Conservation (phyloP, 139 green algal species). For the Tetraselmis chui region DNA sequence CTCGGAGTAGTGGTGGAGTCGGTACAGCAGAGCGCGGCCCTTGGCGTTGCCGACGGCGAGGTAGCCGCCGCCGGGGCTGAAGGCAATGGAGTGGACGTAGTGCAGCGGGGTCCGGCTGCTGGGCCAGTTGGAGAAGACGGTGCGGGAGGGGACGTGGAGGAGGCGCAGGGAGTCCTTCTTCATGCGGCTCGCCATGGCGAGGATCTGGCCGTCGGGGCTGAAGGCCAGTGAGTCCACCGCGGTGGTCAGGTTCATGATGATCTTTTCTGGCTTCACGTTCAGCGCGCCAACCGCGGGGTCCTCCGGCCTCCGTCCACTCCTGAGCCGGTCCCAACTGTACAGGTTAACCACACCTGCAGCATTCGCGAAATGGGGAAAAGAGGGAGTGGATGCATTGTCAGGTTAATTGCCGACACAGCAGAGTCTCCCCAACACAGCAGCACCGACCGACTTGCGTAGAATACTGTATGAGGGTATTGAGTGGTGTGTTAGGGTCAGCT, state of each 20-base stretch:
- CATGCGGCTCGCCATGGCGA: constrained; percentile 73
- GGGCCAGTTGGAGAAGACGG: constrained; percentile 91
- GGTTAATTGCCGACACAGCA: too few relatives aligned
- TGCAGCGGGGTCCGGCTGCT: constrained; percentile 72
- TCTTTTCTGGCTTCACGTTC: not conserved
- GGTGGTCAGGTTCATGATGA: constrained; percentile 84
- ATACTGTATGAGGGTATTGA: too few relatives aligned
- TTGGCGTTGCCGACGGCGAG: constrained; percentile 84
- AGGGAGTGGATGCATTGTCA: too few relatives aligned
- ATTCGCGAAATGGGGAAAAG: too few relatives aligned
- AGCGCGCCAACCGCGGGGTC: not conserved
- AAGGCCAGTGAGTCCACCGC: constrained; percentile 74
- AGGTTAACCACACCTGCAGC: constrained; percentile 83
- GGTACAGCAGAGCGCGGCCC: constrained; percentile 80
- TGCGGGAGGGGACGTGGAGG: constrained; percentile 74
- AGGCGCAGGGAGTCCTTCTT: constrained; percentile 81
- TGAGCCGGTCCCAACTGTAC: constrained; percentile 36
- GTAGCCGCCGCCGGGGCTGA: constrained; percentile 77
- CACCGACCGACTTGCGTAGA: too few relatives aligned
- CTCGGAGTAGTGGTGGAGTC: constrained; percentile 75
- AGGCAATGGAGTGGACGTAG: constrained; percentile 77
- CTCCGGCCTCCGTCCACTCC: not conserved
- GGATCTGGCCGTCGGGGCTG: constrained; percentile 66
- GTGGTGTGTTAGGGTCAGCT: too few relatives aligned
- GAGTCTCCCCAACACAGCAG: too few relatives aligned